phyloP scores from a whole-genome alignment of 1,284 basidiomycete genomes.

The Microbotryum intermedium region DNA sequence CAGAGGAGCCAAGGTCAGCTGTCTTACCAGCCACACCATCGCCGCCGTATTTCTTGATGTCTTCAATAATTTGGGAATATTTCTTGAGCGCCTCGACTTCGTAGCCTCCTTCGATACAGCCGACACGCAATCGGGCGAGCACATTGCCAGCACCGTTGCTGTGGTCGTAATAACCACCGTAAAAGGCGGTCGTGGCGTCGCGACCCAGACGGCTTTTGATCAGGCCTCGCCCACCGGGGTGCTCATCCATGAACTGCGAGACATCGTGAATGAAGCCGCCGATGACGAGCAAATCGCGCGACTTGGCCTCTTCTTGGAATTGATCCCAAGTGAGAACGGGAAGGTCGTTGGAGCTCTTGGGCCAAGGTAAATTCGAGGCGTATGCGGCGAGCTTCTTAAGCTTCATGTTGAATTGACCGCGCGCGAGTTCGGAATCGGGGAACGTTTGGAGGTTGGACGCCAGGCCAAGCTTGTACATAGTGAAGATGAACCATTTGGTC shows the following conservation, averaged over 20 bases:
- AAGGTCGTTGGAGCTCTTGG: slow-evolving; percentile 58
- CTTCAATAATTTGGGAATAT: slow-evolving; percentile 25
- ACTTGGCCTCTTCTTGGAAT: slow-evolving; percentile 66
- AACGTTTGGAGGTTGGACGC: slow-evolving; percentile 83
- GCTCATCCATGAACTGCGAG: slow-evolving; percentile 74
- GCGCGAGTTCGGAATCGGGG: slow-evolving; percentile 86
- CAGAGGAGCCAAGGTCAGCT: slow-evolving; percentile 7
- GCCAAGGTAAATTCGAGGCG: slow-evolving; percentile 67
- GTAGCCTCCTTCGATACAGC: slow-evolving; percentile 65
- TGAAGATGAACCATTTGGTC: slow-evolving; percentile 80
- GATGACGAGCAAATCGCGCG: slow-evolving; percentile 68
- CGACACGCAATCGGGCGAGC: slow-evolving; percentile 83
- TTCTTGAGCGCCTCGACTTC: slow-evolving; percentile 30
- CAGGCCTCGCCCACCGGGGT: slow-evolving; percentile 68
- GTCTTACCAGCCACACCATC: slow-evolving; percentile 25
- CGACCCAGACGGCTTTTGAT: slow-evolving; percentile 60
- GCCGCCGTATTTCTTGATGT: slow-evolving; percentile 15
- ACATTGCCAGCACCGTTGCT: slow-evolving; percentile 83
- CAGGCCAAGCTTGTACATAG: slow-evolving; percentile 56
- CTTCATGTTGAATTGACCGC: slow-evolving; percentile 88
- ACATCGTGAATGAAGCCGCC: slow-evolving; percentile 89
- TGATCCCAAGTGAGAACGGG: slow-evolving; percentile 79
- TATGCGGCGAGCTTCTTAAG: slow-evolving; percentile 68
- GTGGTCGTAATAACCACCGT: slow-evolving; percentile 74
- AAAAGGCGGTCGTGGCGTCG: slow-evolving; percentile 86